A percentile compares a stretch with the other conserved stretches of the same genome.
phyloP scores from a whole-genome alignment of 2,329 filamentous ascomycete genomes.

The Paracoccidioides brasiliensis region DNA sequence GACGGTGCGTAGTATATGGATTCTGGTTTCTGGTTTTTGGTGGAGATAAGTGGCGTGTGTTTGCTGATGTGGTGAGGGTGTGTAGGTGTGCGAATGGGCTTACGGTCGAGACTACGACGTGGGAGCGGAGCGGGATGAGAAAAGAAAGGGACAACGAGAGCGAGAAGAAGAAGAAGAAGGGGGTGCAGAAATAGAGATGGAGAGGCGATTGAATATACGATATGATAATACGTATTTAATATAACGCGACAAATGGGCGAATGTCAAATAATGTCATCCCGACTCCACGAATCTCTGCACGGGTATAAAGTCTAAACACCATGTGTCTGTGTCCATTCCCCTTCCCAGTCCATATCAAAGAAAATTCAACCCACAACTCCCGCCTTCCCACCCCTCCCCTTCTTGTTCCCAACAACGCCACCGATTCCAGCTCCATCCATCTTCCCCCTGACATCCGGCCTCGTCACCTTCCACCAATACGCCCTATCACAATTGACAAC shows the following conservation, averaged over 20 bases:
- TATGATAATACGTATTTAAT: not conserved
- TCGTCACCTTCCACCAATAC: constrained; percentile 40
- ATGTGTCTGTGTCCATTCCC: not conserved
- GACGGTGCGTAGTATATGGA: constrained; percentile 32
- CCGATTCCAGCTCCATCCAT: no score
- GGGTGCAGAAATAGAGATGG: constrained; percentile 6
- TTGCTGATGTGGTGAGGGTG: constrained; percentile 8
- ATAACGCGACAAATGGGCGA: not conserved
- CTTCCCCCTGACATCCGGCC: constrained; percentile 21
- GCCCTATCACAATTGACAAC: constrained; percentile 49
- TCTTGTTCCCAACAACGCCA: constrained; percentile 8
- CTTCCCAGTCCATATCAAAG: not conserved
- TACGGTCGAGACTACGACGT: constrained; percentile 49
- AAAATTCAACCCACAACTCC: no score
- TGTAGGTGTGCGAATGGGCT: constrained; percentile 38
- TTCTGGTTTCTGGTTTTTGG: not conserved
- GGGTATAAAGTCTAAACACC: not conserved
- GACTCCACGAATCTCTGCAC: not conserved
- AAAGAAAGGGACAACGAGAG: not conserved
- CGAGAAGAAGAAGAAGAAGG: constrained; percentile 6
- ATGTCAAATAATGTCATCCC: no score
- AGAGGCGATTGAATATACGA: not conserved
- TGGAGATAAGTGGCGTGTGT: no score
- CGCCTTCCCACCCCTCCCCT: constrained; percentile 17
- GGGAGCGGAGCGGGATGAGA: no score